Percentiles rank a stretch among this genome's conserved stretches.
phyloP scores from a whole-genome alignment of 2,329 filamentous ascomycete species.

The Xylaria sp. region DNA sequence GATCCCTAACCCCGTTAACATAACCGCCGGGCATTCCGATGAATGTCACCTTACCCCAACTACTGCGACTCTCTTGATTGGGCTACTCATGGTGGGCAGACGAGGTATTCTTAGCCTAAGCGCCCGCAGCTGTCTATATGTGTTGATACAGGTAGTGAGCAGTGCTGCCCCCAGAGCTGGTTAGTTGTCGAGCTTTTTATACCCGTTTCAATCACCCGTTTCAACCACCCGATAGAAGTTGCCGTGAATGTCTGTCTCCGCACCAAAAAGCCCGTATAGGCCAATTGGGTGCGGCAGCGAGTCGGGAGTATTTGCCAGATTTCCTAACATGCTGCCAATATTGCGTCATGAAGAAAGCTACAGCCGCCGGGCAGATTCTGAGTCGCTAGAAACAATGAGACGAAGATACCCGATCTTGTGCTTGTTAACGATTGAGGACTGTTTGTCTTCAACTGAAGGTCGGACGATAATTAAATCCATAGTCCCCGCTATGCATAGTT shows the following conservation, averaged over 20 bases:
- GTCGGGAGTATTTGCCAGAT: slow-evolving; percentile 13
- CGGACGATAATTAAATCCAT: background rate
- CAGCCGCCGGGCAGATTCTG: background rate
- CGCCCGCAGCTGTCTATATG: background rate
- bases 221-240: background rate
- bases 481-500: background rate
- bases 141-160: background rate
- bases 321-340: slow-evolving; percentile 24
- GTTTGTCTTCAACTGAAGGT: background rate
- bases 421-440: background rate
- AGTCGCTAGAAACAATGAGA: background rate
- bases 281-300: slow-evolving; percentile 4
- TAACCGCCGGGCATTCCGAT: slow-evolving; percentile 4
- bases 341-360: slow-evolving; percentile 27
- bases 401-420: background rate
- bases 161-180: background rate
- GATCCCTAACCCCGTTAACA: slow-evolving; percentile 43
- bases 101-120: background rate
- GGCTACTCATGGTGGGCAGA: slow-evolving; percentile 33
- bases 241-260: slow-evolving; percentile 4
- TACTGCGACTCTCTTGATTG: slow-evolving; percentile 42
- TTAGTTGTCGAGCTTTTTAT: slow-evolving; percentile 19
- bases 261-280: slow-evolving; percentile 3
- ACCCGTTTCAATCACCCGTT: too few relatives aligned
- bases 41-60: slow-evolving; percentile 40